These are phyloP conservation scores for Tetracladium marchalianum DNA, from an alignment of 495 filamentous ascomycete species.

Conservation along the genomic window DNA sequence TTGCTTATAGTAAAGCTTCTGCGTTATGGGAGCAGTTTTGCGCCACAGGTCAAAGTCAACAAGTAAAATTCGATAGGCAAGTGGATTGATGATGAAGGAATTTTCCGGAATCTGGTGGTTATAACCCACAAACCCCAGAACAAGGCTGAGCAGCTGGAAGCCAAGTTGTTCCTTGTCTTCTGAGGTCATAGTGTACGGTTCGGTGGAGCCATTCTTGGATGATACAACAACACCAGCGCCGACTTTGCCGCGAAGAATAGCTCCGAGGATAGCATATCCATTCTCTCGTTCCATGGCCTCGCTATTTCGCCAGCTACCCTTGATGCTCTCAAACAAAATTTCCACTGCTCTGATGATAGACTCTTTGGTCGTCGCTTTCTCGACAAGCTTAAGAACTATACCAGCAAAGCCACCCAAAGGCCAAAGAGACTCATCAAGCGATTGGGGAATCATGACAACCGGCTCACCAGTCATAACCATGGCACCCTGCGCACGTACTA, in stretches of 20 bases:
- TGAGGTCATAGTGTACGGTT: conserved; percentile 26
- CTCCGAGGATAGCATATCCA: conserved; percentile 81
- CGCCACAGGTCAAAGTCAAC: conserved; percentile 92
- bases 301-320: conserved; percentile 91
- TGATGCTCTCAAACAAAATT: conserved; percentile 72
- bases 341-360: conserved; percentile 67
- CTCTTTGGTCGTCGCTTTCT: conserved; percentile 58
- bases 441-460: conserved; percentile 66
- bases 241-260: conserved; percentile 67
- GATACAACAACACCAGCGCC: conserved; percentile 36
- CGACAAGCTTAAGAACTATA: conserved; percentile 72
- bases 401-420: conserved; percentile 78
- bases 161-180: conserved; percentile 57
- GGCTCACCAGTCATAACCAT: conserved; percentile 77
- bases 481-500: conserved; percentile 66
- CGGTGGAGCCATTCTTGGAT: conserved; percentile 24
- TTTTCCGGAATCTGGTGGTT: conserved; percentile 62
- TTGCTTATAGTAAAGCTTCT: conserved; percentile 85
- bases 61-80: conserved; percentile 84
- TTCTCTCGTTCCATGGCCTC: conserved; percentile 97
- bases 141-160: conserved; percentile 59
- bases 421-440: conserved; percentile 90
- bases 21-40: conserved; percentile 58
- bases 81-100: conserved; percentile 88
- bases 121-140: conserved; percentile 83